phyloP scores from a whole-genome alignment of 345 rosid genomes.

The Populus davidiana region DNA sequence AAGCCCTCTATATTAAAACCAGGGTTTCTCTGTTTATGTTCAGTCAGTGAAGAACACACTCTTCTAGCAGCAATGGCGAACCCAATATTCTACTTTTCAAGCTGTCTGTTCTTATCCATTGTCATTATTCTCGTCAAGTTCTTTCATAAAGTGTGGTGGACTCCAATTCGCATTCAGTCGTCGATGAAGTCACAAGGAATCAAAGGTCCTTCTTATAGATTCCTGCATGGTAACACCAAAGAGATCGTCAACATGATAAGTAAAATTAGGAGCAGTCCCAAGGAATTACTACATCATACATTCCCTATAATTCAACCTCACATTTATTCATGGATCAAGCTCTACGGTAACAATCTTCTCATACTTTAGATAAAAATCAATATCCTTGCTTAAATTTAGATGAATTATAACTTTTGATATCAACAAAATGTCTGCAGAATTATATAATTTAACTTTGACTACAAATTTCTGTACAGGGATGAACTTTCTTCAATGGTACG shows the following conservation, averaged over 20 bases:
- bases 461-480: conserved; percentile 19
- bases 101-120: neutral
- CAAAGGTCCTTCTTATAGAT: conserved; percentile 16
- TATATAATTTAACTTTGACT: neutral
- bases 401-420: neutral
- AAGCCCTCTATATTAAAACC: neutral
- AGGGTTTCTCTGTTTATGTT: neutral
- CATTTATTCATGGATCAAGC: conserved; percentile 10
- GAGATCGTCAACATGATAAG: neutral
- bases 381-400: neutral
- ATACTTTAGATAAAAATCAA: neutral
- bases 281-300: conserved; percentile 2
- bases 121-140: conserved; percentile 3
- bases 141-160: conserved; percentile 6
- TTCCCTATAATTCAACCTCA: conserved; percentile 7
- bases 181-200: conserved; percentile 13
- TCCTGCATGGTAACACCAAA: conserved; percentile 13
- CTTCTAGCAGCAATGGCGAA: neutral
- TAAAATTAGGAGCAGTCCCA: neutral
- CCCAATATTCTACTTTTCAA: neutral
- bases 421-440: neutral
- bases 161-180: neutral
- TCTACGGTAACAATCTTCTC: conserved; percentile 10
- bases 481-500: conserved; percentile 38
- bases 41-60: neutral